These are phyloP conservation scores for Lanmaoa pseudosensibilis DNA, from an alignment of 768 basidiomycete genomes.

Conservation along the genomic window DNA sequence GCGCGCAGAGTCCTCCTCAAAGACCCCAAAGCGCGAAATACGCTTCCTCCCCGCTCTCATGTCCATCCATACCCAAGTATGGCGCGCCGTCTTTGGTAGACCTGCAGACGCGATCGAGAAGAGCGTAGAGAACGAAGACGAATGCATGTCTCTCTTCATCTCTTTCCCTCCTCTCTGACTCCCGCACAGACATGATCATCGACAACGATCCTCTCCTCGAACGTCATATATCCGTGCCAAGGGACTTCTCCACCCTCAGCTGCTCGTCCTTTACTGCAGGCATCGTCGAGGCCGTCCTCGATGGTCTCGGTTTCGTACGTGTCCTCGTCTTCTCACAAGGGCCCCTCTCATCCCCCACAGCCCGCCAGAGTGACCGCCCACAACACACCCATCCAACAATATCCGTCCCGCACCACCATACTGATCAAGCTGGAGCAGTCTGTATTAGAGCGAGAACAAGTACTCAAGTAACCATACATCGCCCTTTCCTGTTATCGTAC, in stretches of 20 bases:
- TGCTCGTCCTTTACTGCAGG: conserved; percentile 98
- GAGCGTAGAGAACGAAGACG: conserved; percentile 94
- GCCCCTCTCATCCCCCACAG: conserved; percentile 42
- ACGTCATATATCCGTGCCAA: conserved; percentile 88
- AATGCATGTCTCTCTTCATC: conserved; percentile 57
- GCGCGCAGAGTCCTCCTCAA: conserved; percentile 74
- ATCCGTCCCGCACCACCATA: conserved; percentile 88
- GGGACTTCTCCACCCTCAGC: conserved; percentile 89
- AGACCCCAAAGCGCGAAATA: conserved; percentile 91
- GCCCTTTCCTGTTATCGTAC: conserved; percentile 7
- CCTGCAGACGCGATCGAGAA: conserved; percentile 94
- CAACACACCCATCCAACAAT: conserved; percentile 78
- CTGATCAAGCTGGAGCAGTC: conserved; percentile 94
- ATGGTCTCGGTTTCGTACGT: conserved; percentile 91
- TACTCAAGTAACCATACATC: conserved; percentile 56
- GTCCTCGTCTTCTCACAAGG: neutral
- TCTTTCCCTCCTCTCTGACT: conserved; percentile 1
- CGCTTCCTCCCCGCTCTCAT: conserved; percentile 89
- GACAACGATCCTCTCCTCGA: conserved; percentile 95
- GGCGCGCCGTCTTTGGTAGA: conserved; percentile 91
- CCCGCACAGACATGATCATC: conserved; percentile 85
- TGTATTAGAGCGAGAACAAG: conserved; percentile 91
- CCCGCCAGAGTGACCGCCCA: conserved; percentile 97
- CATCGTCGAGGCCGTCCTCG: conserved; percentile 94
- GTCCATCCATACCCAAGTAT: conserved; percentile 93